These are phyloP conservation scores for Fusarium nanum DNA, from an alignment of 2,329 filamentous ascomycete species.

Conservation along the genomic window DNA sequence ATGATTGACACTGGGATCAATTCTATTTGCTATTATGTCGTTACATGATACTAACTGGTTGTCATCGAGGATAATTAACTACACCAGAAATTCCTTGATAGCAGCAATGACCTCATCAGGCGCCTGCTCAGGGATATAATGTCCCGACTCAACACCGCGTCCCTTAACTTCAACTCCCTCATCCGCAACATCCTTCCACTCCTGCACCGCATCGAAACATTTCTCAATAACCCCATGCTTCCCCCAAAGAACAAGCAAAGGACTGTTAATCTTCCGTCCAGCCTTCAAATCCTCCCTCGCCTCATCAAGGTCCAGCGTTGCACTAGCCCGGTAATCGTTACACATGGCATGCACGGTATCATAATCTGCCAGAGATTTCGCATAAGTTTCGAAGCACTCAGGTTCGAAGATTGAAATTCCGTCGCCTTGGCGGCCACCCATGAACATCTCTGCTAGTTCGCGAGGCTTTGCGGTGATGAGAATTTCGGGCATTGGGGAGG, in stretches of 20 bases:
- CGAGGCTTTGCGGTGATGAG: constrained; percentile 55
- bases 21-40: fast-evolving
- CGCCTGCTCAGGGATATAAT: constrained; percentile 64
- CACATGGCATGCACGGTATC: constrained; percentile 61
- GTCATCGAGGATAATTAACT: not conserved
- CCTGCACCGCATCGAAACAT: constrained; percentile 60
- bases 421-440: constrained; percentile 54
- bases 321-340: constrained; percentile 67
- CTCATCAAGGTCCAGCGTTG: constrained; percentile 64
- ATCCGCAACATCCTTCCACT: constrained; percentile 62
- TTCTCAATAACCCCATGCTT: constrained; percentile 60
- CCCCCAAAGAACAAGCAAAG: constrained; percentile 64
- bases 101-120: constrained; percentile 59
- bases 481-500: constrained; percentile 62
- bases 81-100: constrained; percentile 55
- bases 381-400: constrained; percentile 56
- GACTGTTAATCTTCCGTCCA: constrained; percentile 58
- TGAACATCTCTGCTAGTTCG: constrained; percentile 56
- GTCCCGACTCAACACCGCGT: constrained; percentile 58
- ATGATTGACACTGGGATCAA: no score
- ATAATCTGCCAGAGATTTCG: constrained; percentile 54
- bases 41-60: fast-evolving
- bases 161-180: constrained; percentile 53
- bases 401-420: constrained; percentile 52
- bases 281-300: constrained; percentile 58